A percentile compares a stretch with the other conserved stretches of the same genome.
These are phyloP conservation scores for Dactylonectria macrodidyma DNA, from an alignment of 2,329 filamentous ascomycete genomes.

Conservation along the genomic window DNA sequence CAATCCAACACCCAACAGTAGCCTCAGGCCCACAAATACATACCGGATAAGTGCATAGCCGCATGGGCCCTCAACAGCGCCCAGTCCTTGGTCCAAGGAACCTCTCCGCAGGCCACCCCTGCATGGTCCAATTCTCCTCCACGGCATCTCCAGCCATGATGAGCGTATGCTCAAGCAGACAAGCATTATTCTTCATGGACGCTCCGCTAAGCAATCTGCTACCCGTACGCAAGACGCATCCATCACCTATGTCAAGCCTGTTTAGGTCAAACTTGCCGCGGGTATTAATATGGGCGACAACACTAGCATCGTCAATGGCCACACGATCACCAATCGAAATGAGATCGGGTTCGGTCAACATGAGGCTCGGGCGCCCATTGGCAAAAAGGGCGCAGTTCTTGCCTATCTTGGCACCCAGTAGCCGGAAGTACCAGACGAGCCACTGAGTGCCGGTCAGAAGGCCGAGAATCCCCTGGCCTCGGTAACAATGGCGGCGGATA, in stretches of 20 bases:
- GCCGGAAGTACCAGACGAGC: constrained; percentile 67
- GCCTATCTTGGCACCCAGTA: constrained; percentile 68
- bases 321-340: constrained; percentile 68
- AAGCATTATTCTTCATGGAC: constrained; percentile 66
- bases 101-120: constrained; percentile 68
- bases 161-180: constrained; percentile 70
- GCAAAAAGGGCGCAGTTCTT: constrained; percentile 69
- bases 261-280: constrained; percentile 71
- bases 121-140: constrained; percentile 64
- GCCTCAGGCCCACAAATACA: too few relatives aligned
- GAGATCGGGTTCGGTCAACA: constrained; percentile 72
- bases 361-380: constrained; percentile 65
- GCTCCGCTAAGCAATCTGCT: constrained; percentile 68
- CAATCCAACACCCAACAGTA: too few relatives aligned
- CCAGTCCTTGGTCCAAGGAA: too few relatives aligned
- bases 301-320: constrained; percentile 67
- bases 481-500: constrained; percentile 65
- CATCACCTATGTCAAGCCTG: constrained; percentile 62
- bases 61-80: too few relatives aligned
- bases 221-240: constrained; percentile 67
- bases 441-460: constrained; percentile 69
- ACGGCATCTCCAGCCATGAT: constrained; percentile 71
- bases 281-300: constrained; percentile 71
- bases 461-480: constrained; percentile 65
- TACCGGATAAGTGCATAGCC: too few relatives aligned